Evolutionary conservation across 768 basidiomycete species (phyloP).

Genomic region (Scleroderma bovista): DNA sequence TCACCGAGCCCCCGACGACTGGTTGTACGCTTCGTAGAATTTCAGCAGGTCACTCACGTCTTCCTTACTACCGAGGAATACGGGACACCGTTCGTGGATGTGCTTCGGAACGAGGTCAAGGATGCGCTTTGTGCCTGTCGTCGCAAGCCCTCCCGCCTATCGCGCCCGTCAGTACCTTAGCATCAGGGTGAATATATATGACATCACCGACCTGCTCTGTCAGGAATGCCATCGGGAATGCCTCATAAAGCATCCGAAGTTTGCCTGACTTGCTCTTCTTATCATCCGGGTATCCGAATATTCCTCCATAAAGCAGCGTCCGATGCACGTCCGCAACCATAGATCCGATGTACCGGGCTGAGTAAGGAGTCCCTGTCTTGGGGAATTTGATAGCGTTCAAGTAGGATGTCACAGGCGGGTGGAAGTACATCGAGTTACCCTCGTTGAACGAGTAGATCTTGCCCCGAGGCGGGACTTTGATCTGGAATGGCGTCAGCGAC

Average conservation of each 20-base stretch:
- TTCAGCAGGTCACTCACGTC: slow-evolving; percentile 88
- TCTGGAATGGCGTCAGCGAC: slow-evolving; percentile 39
- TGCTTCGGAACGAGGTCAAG: slow-evolving; percentile 81
- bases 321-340: slow-evolving; percentile 99
- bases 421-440: slow-evolving; percentile 94
- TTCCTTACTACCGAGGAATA: slow-evolving; percentile 90
- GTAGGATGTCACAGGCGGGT: slow-evolving; percentile 74
- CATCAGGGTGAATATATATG: not conserved
- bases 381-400: slow-evolving; percentile 92
- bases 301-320: slow-evolving; percentile 94
- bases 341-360: slow-evolving; percentile 91
- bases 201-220: slow-evolving; percentile 73
- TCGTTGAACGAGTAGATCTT: slow-evolving; percentile 99
- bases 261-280: slow-evolving; percentile 98
- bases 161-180: not conserved
- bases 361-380: slow-evolving; percentile 70
- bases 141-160: slow-evolving; percentile 93
- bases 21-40: slow-evolving; percentile 57
- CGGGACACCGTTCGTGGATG: slow-evolving; percentile 90
- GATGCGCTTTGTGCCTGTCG: slow-evolving; percentile 91
- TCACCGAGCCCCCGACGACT: too few species aligned
- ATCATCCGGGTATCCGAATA: slow-evolving; percentile 97
- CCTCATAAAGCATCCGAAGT: slow-evolving; percentile 91
- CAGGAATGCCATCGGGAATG: slow-evolving; percentile 96
- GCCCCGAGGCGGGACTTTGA: slow-evolving; percentile 87